Evolutionary conservation across 1,139 yeast species (phyloP).

Genomic region (Yamadazyma oceani): DNA sequence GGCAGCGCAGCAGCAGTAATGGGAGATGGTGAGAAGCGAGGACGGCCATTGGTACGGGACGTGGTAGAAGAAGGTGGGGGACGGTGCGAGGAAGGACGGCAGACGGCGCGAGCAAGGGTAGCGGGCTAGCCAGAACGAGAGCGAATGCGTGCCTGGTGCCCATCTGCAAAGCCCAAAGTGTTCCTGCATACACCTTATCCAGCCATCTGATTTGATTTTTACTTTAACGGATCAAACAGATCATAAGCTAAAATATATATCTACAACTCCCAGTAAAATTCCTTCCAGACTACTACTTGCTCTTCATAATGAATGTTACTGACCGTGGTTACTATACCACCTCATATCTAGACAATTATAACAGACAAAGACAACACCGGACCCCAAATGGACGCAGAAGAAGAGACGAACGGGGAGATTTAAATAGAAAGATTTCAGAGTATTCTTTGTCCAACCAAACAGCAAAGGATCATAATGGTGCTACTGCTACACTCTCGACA

Average conservation of each 20-base stretch:
- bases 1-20: too few relatives aligned
- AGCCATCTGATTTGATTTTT: conserved; percentile 3
- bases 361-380: conserved; percentile 8
- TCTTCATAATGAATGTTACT: conserved; percentile 28
- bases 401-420: neutral
- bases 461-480: neutral
- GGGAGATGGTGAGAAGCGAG: too few relatives aligned
- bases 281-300: neutral
- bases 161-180: too few relatives aligned
- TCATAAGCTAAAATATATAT: too few relatives aligned
- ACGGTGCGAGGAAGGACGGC: too few relatives aligned
- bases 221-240: neutral
- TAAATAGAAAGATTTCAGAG: conserved; percentile 2
- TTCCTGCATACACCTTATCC: conserved; percentile 1
- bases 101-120: too few relatives aligned
- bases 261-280: neutral
- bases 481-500: neutral
- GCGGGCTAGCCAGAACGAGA: too few relatives aligned
- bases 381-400: neutral
- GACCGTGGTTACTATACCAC: conserved; percentile 29
- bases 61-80: too few relatives aligned
- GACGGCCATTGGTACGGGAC: too few relatives aligned
- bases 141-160: too few relatives aligned
- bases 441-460: conserved; percentile 5
- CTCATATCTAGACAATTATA: conserved; percentile 24